Evolutionary conservation across 768 basidiomycete genomes (phyloP).

Genomic region (Suillus bovinus): DNA sequence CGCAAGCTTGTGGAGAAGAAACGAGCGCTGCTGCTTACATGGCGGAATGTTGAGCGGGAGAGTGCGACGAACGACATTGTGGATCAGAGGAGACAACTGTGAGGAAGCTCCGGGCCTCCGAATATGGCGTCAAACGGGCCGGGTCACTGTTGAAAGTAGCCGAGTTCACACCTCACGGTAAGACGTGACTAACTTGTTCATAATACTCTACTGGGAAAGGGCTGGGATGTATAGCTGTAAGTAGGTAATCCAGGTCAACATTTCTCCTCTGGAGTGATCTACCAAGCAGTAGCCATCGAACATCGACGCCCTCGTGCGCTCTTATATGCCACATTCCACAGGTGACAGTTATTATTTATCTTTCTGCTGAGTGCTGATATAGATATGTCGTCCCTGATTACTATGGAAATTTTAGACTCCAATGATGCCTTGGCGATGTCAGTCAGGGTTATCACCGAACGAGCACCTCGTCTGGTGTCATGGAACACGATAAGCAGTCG

Average conservation of each 20-base stretch:
- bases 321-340: not conserved
- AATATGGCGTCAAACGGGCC: not conserved
- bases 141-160: not conserved
- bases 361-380: not conserved
- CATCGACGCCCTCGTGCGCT: not conserved
- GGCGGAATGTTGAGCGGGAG: conserved; percentile 12
- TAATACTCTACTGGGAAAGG: too few relatives aligned
- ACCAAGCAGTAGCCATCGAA: not conserved
- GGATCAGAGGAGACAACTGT: not conserved
- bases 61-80: conserved; percentile 21
- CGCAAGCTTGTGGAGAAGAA: conserved; percentile 31
- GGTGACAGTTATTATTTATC: not conserved
- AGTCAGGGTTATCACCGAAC: not conserved
- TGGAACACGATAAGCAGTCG: conserved; percentile 1
- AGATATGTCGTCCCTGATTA: not conserved
- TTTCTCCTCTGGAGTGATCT: not conserved
- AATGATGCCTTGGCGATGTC: not conserved
- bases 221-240: not conserved
- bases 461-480: not conserved
- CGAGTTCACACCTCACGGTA: not conserved
- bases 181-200: too few relatives aligned
- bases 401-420: conserved; percentile 1
- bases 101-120: not conserved
- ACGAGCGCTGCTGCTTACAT: conserved; percentile 12
- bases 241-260: not conserved